Evolutionary conservation across 2,329 filamentous ascomycete species (phyloP).

Genomic region (Phoma herbarum): DNA sequence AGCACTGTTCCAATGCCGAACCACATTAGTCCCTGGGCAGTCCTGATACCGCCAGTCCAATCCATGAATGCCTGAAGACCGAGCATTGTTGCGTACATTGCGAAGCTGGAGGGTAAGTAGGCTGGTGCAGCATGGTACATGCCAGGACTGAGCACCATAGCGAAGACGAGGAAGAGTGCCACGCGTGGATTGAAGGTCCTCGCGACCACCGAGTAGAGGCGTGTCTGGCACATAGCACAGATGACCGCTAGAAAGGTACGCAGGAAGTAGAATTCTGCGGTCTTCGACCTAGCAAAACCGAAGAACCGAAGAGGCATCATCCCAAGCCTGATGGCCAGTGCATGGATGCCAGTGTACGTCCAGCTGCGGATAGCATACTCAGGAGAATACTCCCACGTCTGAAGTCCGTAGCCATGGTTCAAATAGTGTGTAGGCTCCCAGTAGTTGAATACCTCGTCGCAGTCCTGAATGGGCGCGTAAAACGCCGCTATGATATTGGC

Average conservation of each 20-base stretch:
- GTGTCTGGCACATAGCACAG: conserved; percentile 83
- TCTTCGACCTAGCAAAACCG: conserved; percentile 52
- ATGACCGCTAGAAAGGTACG: conserved; percentile 76
- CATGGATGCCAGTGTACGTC: conserved; percentile 86
- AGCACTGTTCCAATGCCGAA: conserved; percentile 85
- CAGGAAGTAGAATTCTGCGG: conserved; percentile 83
- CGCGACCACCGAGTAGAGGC: conserved; percentile 80
- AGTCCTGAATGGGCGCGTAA: conserved; percentile 93
- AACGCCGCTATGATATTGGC: conserved; percentile 79
- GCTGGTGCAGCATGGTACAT: conserved; percentile 92
- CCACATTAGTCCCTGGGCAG: conserved; percentile 85
- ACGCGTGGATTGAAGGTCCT: conserved; percentile 81
- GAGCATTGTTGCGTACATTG: conserved; percentile 92
- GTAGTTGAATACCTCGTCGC: conserved; percentile 99
- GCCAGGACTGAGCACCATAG: conserved; percentile 80
- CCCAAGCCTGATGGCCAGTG: conserved; percentile 72
- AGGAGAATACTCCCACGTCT: conserved; percentile 99
- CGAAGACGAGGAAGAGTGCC: conserved; percentile 82
- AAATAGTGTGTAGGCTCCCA: conserved; percentile 98
- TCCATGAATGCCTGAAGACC: conserved; percentile 91
- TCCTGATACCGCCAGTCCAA: conserved; percentile 81
- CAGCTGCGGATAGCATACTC: conserved; percentile 95
- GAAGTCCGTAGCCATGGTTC: conserved; percentile 87
- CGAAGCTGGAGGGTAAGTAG: conserved; percentile 92
- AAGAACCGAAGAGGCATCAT: conserved; percentile 59